A percentile compares a stretch with the other conserved stretches of the same genome.
phyloP scores from a whole-genome alignment of 2,329 filamentous ascomycete species.

The Neonectria sp. region DNA sequence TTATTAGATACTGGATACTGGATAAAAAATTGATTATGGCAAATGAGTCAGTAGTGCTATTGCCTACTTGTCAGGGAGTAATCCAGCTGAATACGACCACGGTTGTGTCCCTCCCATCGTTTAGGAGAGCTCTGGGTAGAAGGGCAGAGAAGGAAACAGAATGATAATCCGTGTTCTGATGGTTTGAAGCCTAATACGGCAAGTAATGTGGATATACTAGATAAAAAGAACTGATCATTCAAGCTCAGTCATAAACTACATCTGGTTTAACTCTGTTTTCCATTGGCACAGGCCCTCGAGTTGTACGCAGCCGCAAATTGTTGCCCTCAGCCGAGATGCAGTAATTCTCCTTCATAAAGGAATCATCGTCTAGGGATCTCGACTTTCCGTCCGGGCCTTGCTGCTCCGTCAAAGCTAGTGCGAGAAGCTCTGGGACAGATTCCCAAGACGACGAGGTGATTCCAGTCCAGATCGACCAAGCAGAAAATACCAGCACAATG shows the following conservation, averaged over 20 bases:
- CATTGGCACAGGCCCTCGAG: conserved; percentile 5
- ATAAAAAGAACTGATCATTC: neutral
- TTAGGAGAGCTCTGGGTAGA: neutral
- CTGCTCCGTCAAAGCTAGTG: conserved; percentile 14
- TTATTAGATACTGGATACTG: too few relatives aligned
- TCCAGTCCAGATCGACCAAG: conserved; percentile 29
- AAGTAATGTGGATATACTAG: neutral
- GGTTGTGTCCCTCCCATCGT: neutral
- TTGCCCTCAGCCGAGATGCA: conserved; percentile 19
- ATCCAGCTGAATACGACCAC: too few relatives aligned
- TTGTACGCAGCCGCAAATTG: conserved; percentile 8
- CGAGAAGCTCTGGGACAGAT: conserved; percentile 25
- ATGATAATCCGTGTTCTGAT: neutral
- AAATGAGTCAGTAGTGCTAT: too few relatives aligned
- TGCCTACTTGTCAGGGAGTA: too few relatives aligned
- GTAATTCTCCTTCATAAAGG: conserved; percentile 27
- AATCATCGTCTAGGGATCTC: neutral
- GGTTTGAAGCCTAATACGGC: neutral
- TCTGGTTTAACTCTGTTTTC: conserved; percentile 26
- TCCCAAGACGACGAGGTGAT: conserved; percentile 28
- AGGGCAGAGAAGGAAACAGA: neutral
- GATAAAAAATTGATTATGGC: too few relatives aligned
- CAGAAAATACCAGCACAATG: conserved; percentile 16
- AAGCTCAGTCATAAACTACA: conserved; percentile 16
- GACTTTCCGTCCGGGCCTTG: neutral